Base-by-base conservation (phyloP, 495 filamentous ascomycete genomes). In the Sordaria brevicollis region DNA sequence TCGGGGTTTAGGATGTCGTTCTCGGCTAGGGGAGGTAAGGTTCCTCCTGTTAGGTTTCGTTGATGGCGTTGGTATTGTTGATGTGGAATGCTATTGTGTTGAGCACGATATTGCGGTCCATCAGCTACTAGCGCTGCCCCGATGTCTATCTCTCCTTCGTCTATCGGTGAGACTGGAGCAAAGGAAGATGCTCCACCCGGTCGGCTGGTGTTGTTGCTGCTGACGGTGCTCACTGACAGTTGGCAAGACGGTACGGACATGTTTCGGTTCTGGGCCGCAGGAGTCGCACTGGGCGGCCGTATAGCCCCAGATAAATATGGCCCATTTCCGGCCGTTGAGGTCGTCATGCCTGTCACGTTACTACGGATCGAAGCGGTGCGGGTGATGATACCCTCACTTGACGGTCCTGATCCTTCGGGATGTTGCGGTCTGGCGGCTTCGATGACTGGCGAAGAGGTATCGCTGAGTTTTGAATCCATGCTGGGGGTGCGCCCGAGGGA, bases 321-420 rank as follows among this genome's bases (percentile, higher is more conserved):
- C 5, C 33, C 57, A 36, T 35, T 66, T 65, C 41, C 69, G 33
- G 34, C 62, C 25, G 70, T 68, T 1, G 67, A 70, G 4, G 66
- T 35, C 11, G 72, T 72, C 15, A 66, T 38, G 4, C 71, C 35
- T 19, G 78, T 79, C 6, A 76, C 33, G 29, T 68, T 77, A 75
- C 76, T 78, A 35, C 78, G 74, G n/a, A 78, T 35, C 5, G 78
- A 79, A 2, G 75, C 70, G 69, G 65, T 79, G 15, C 78, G 76
- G 21, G 78, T 77, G 36, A 79, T 66, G 71, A 79, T 74, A 29
- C 78, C 78, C 36, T 79, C 78, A 72, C 78, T 79, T 9, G 71
- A 69, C 8, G 76, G 72, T 8, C 71, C 65, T n/a, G 71, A 68
- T 5, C 70, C 67, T 4, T 62, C 13, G 17, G 57, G 25, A 5